Conservation (phyloP, 129 eudicot genomes). For the Flaveria ramosissima region DNA sequence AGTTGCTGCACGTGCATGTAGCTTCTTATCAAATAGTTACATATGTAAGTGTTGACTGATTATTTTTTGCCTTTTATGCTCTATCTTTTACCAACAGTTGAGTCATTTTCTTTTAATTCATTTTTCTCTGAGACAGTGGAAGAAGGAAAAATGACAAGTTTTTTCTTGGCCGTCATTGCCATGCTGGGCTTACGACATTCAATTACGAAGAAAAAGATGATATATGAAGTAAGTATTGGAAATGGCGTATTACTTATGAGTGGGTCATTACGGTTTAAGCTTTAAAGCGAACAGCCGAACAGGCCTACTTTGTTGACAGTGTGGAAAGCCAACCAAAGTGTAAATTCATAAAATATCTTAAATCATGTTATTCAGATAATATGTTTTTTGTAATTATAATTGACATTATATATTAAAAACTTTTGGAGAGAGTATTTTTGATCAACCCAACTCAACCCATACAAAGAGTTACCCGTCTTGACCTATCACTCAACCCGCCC, state of each 20-base stretch:
- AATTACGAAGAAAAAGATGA: slow-evolving; percentile 49
- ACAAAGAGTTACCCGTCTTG: slow-evolving; percentile 3
- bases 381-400: not conserved
- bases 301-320: not conserved
- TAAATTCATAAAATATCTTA: not conserved
- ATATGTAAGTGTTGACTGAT: slow-evolving; percentile 66
- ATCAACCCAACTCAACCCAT: not conserved
- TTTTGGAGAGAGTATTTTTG: not conserved
- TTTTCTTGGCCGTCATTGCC: slow-evolving; percentile 76
- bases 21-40: slow-evolving; percentile 94
- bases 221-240: slow-evolving; percentile 55
- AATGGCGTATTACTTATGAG: not conserved
- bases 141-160: slow-evolving; percentile 87
- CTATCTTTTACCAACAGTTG: slow-evolving; percentile 6
- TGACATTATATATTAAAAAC: not conserved
- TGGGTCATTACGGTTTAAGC: not conserved
- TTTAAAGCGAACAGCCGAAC: not conserved
- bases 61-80: slow-evolving; percentile 3
- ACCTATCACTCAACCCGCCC: not conserved
- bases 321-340: slow-evolving; percentile 1
- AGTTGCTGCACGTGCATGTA: slow-evolving; percentile 74
- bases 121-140: slow-evolving; percentile 63
- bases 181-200: slow-evolving; percentile 69
- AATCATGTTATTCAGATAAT: not conserved
- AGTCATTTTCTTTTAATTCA: slow-evolving; percentile 8